phyloP scores from a whole-genome alignment of 2,329 filamentous ascomycete genomes.

The Ophiostoma australiae region DNA sequence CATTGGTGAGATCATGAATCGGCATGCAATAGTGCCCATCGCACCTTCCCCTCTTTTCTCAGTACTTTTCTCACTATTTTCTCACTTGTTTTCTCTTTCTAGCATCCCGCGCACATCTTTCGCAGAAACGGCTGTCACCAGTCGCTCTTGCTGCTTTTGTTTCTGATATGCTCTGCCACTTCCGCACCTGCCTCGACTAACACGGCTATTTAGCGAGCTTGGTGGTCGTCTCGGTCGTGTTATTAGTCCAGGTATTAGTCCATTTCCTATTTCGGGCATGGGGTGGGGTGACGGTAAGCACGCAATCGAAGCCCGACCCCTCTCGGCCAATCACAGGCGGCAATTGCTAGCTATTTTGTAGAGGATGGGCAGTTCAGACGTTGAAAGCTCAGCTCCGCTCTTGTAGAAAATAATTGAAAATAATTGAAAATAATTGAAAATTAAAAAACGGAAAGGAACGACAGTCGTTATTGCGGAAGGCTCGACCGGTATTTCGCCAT shows the following conservation, averaged over 20 bases:
- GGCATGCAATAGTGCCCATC: neutral
- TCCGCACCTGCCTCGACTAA: conserved; percentile 12
- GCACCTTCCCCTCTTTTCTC: conserved; percentile 9
- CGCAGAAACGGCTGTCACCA: neutral
- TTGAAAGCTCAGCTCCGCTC: conserved; percentile 7
- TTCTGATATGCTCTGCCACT: neutral
- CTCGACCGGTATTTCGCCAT: conserved; percentile 19
- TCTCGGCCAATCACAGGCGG: conserved; percentile 18
- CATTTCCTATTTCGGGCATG: conserved; percentile 22
- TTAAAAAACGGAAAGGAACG: neutral
- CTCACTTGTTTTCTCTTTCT: neutral
- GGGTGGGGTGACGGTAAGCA: conserved; percentile 22
- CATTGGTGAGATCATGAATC: neutral
- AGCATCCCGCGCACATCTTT: neutral
- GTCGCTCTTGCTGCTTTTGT: conserved; percentile 7
- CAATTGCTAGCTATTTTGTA: neutral
- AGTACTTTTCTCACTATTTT: neutral
- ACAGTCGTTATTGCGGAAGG: conserved; percentile 18
- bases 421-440: too few species aligned
- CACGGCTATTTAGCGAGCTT: conserved; percentile 7
- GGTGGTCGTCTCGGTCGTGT: neutral
- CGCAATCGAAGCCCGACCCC: conserved; percentile 21
- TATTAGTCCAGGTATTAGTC: conserved; percentile 12
- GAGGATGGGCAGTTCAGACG: neutral
- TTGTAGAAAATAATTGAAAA: neutral